These are phyloP conservation scores for Suillus spraguei DNA, from an alignment of 768 basidiomycete genomes.

Conservation along the genomic window DNA sequence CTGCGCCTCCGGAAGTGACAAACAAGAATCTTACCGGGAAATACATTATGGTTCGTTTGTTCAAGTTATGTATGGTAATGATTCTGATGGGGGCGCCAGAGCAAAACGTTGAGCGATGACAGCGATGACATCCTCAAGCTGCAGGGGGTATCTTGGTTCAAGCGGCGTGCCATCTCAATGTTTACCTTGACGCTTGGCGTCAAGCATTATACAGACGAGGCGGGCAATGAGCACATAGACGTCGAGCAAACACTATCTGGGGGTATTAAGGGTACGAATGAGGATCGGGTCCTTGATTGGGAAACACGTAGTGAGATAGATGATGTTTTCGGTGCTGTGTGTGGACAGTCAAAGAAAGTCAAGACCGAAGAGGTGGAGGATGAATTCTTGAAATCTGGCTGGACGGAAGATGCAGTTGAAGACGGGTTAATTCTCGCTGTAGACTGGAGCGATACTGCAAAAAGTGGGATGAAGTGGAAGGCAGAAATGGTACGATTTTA, in stretches of 20 bases:
- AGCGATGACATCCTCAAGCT: constrained; percentile 64
- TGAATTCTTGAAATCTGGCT: constrained; percentile 42
- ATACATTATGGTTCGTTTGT: constrained; percentile 55
- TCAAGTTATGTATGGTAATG: background rate
- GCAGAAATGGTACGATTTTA: constrained; percentile 55
- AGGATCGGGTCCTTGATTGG: constrained; percentile 61
- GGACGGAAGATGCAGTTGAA: constrained; percentile 42
- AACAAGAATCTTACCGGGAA: constrained; percentile 63
- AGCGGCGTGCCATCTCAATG: constrained; percentile 58
- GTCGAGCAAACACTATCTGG: constrained; percentile 67
- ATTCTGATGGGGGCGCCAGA: constrained; percentile 42
- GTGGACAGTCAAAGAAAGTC: constrained; percentile 57
- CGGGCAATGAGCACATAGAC: constrained; percentile 64
- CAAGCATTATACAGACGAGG: constrained; percentile 66
- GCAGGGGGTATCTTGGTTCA: constrained; percentile 77
- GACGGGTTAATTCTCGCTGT: constrained; percentile 37
- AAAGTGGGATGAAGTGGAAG: constrained; percentile 65
- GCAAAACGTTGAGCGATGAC: constrained; percentile 64
- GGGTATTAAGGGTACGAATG: constrained; percentile 58
- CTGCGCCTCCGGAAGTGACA: constrained; percentile 60
- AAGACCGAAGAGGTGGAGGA: constrained; percentile 50
- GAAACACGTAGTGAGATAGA: constrained; percentile 55
- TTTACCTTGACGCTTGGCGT: constrained; percentile 61
- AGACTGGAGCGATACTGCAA: constrained; percentile 63
- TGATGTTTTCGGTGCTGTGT: constrained; percentile 60